phyloP scores from a whole-genome alignment of 2,329 filamentous ascomycete genomes.

The Claviceps cyperi region DNA sequence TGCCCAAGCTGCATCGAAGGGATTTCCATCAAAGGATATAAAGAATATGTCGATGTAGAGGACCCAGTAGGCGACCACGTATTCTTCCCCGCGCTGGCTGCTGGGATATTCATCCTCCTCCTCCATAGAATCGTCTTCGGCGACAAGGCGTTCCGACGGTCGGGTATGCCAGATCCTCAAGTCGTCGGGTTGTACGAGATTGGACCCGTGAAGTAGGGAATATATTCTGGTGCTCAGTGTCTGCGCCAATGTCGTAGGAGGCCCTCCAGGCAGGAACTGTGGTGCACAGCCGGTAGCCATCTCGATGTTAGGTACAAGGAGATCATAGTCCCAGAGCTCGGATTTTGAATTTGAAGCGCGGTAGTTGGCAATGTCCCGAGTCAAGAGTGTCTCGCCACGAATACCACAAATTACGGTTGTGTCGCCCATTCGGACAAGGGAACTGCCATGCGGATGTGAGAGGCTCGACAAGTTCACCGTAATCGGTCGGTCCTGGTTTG shows the following conservation, averaged over 20 bases:
- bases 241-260: constrained; percentile 69
- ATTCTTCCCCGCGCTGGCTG: constrained; percentile 21
- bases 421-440: constrained; percentile 75
- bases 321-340: constrained; percentile 47
- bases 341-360: constrained; percentile 27
- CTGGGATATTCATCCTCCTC: constrained; percentile 18
- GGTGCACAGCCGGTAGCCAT: constrained; percentile 82
- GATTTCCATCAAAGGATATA: constrained; percentile 81
- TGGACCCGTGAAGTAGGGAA: constrained; percentile 57
- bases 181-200: constrained; percentile 50
- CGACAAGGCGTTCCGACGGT: constrained; percentile 30
- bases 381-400: constrained; percentile 68
- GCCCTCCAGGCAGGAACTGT: constrained; percentile 67
- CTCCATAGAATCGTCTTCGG: constrained; percentile 28
- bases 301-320: constrained; percentile 89
- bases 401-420: constrained; percentile 93
- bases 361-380: constrained; percentile 58
- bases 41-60: constrained; percentile 93
- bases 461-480: constrained; percentile 71
- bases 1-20: constrained; percentile 83
- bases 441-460: constrained; percentile 78
- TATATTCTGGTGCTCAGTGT: constrained; percentile 69
- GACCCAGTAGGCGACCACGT: constrained; percentile 81
- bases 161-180: constrained; percentile 58
- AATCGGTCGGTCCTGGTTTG: constrained; percentile 55